Evolutionary conservation across 495 filamentous ascomycete species (phyloP), one percentile per base, ranked within the genome.

Genomic region (Aspergillus mulundensis): DNA sequence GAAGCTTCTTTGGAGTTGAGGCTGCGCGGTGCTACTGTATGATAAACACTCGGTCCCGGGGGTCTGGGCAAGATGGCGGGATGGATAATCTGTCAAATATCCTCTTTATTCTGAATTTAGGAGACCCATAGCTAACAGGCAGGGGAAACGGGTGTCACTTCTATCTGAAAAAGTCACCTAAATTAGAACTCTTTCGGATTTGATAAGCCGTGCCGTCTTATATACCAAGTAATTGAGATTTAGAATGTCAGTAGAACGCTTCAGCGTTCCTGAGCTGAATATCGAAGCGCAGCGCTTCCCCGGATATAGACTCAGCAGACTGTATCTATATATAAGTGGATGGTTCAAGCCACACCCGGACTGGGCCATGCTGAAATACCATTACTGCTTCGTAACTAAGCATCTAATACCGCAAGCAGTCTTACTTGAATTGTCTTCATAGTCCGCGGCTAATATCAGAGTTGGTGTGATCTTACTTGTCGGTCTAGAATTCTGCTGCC

Each of bases 1-100:
- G 25, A 21, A 49, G 50, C 59, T 63, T 57, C 58, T 66, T 67
- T 66, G 70, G 70, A 69, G 70, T 74, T 73, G 41, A 44, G 64
- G 60, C 61, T 54, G 60, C 67, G 55, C 59, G 66, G 67, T 63
- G 72, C 64, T 65, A 45, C 32, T 60, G 65, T 64, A 64, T 57
- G 67, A 74, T 71, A 73, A 66, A 61, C 60, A 65, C 56, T 61
- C 59, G 61, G 57, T 64, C 60, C 54, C 54, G 30, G 25, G 32
- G 39, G 38, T 46, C 34, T 51, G 61, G 60, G 52, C 50, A 55
- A 44, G 46, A 60, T 56, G 57, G 62, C 41, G 54, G 44, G 47
- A 54, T 56, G 51, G 52, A 56, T 58, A 58, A 50, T 56, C 50
- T 61, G 59, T 61, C 60, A 65, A 49, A 43, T 54, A 53, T 45